Conservation (phyloP, 2,329 filamentous ascomycete species). For the Lachnellula willkommii region DNA sequence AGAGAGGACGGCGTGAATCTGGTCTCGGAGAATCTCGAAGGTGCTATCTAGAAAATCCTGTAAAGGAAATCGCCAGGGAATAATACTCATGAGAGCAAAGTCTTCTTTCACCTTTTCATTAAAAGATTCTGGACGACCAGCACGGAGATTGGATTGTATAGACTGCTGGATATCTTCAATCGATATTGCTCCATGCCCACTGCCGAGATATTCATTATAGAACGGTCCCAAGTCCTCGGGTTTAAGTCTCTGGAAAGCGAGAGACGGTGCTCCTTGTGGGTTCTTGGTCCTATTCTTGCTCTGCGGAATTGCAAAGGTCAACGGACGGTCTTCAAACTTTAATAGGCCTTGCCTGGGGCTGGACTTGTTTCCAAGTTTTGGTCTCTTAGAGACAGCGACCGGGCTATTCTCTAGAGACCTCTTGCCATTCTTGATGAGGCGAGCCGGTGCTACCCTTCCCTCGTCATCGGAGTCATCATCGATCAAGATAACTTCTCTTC, state of each 20-base stretch:
- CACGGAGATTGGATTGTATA: slow-evolving; percentile 48
- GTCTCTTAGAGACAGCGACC: no score
- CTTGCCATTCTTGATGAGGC: no score
- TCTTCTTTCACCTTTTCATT: slow-evolving; percentile 56
- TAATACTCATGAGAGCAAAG: slow-evolving; percentile 51
- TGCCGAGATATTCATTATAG: slow-evolving; percentile 3
- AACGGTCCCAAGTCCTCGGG: slow-evolving; percentile 6
- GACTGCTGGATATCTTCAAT: slow-evolving; percentile 45
- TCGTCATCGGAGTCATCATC: slow-evolving; percentile 10
- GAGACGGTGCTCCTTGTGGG: not conserved
- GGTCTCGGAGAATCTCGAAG: slow-evolving; percentile 41
- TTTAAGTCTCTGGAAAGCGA: not conserved
- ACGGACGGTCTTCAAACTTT: no score
- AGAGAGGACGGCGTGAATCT: slow-evolving; percentile 26
- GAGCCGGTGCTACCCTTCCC: no score
- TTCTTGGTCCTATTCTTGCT: not conserved
- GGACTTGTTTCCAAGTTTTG: no score
- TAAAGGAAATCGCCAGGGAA: slow-evolving; percentile 53
- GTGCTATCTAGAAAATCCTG: slow-evolving; percentile 39
- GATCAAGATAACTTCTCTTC: not conserved
- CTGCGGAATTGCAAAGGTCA: not conserved
- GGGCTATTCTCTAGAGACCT: no score
- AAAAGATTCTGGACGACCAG: slow-evolving; percentile 54
- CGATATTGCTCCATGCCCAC: slow-evolving; percentile 3
- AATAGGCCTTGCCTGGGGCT: no score